These are phyloP conservation scores for Rasamsonia emersonii DNA, from an alignment of 2,329 filamentous ascomycete genomes.

Conservation along the genomic window DNA sequence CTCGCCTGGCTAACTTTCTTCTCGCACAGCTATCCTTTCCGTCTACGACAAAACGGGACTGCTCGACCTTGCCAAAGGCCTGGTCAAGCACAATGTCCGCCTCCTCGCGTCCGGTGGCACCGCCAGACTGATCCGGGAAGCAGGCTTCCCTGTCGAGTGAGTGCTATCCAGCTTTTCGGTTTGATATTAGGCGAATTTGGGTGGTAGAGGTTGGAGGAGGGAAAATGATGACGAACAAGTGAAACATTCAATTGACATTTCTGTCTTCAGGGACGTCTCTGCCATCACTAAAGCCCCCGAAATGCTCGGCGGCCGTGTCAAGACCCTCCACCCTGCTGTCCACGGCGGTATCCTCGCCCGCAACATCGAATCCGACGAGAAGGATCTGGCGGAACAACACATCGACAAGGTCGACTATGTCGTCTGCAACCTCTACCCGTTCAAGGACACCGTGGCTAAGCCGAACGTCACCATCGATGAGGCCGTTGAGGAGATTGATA, in stretches of 20 bases:
- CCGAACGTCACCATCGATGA: slow-evolving; percentile 94
- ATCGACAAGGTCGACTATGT: slow-evolving; percentile 94
- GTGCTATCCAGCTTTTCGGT: too few species aligned
- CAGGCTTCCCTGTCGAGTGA: slow-evolving; percentile 89
- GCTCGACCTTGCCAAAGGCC: slow-evolving; percentile 82
- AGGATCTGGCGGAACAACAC: slow-evolving; percentile 90
- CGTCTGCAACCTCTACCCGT: slow-evolving; percentile 97
- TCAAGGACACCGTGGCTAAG: slow-evolving; percentile 97
- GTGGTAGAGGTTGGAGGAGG: slow-evolving; percentile 3
- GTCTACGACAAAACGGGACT: slow-evolving; percentile 98
- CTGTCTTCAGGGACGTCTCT: slow-evolving; percentile 67
- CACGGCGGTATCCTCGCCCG: slow-evolving; percentile 80
- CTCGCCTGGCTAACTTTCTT: too few species aligned
- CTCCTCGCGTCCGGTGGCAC: slow-evolving; percentile 93
- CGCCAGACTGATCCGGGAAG: slow-evolving; percentile 91
- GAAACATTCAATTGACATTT: slow-evolving; percentile 4
- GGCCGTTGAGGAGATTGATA: slow-evolving; percentile 98
- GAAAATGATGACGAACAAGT: too few species aligned
- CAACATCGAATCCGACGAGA: slow-evolving; percentile 89
- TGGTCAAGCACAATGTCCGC: slow-evolving; percentile 80
- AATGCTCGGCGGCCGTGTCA: slow-evolving; percentile 86
- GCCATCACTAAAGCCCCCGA: slow-evolving; percentile 95
- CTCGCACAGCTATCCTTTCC: slow-evolving; percentile 92
- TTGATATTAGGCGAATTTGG: too few species aligned
- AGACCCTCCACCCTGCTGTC: slow-evolving; percentile 93